Base-by-base conservation (phyloP, 306 rosid genomes). In the Fragaria vesca region DNA sequence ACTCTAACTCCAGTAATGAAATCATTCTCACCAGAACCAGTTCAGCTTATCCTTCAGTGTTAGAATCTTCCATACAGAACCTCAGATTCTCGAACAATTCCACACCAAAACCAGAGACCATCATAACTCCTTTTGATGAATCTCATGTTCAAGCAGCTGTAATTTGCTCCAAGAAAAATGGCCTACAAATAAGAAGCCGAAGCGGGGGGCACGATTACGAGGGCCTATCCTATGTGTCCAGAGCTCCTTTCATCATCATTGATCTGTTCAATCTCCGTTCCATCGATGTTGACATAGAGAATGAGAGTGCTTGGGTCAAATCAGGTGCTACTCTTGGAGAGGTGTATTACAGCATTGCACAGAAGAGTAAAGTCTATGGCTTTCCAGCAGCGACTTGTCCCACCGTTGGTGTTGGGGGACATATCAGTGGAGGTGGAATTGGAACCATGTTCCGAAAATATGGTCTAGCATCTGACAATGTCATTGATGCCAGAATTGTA, bases 391-490 rank as follows among this genome's bases (percentile, higher is more conserved):
- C 76, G 45, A 43, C 24, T 67, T 78, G 85, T 40, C 76, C 82
- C 40, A 78, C 85, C 0, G 6, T 77, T 48, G 85, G 85, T 30
- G 72, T 54, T 6, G 58, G 69, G 11, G 82, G 79, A 32, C 83
- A 71, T 4, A 40, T 76, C 15, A 75, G 65, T 26, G 77, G 52
- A 38, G 79, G 73, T 66, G 76, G 79, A 48, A 50, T 67, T 38
- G 82, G 82, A 9, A 51, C 58, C 70, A 42, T 80, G 4, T 21
- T 75, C 12, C 83, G 96, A 74, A 91, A 89, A 57, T 86, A 79
- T 32, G 93, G 96, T 10, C 85, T 91, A 8, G 93, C 91, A 12
- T 90, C 76, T 1, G 96, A 91, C 74, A 86, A 89, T 74, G 89
- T 91, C 13, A 42, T 89, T 4, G 93, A 91, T 57, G 93, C 96